phyloP scores from a whole-genome alignment of 768 basidiomycete species.

The Vishniacozyma victoriae region DNA sequence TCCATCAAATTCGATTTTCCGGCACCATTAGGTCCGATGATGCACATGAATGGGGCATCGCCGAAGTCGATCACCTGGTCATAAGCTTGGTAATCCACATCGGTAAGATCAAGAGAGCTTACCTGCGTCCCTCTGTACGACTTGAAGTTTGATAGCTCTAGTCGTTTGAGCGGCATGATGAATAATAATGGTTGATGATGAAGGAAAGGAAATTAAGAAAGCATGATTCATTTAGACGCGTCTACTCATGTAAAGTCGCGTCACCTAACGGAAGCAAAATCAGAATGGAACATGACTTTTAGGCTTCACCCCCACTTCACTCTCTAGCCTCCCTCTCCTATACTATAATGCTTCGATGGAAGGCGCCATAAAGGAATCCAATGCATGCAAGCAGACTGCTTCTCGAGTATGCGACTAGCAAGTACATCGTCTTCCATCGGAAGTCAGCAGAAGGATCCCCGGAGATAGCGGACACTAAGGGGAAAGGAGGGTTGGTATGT shows the following conservation, averaged over 20 bases:
- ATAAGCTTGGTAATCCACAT: slow-evolving; percentile 9
- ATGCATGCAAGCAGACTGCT: too few relatives aligned
- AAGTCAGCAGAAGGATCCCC: too few relatives aligned
- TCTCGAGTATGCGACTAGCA: too few relatives aligned
- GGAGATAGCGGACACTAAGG: too few relatives aligned
- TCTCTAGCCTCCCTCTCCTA: too few relatives aligned
- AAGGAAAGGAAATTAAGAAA: not conserved
- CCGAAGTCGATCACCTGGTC: slow-evolving; percentile 58
- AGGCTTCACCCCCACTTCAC: too few relatives aligned
- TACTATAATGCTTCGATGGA: too few relatives aligned
- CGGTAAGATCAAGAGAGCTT: slow-evolving; percentile 23
- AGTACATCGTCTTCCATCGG: too few relatives aligned
- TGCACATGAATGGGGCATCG: slow-evolving; percentile 69
- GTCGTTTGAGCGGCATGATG: slow-evolving; percentile 44
- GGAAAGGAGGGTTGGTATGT: too few relatives aligned
- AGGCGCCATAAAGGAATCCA: too few relatives aligned
- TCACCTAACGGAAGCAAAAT: not conserved
- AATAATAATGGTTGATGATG: not conserved
- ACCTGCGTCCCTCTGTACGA: slow-evolving; percentile 65
- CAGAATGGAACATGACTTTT: not conserved
- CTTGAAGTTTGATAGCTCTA: slow-evolving; percentile 95
- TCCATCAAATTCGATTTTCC: slow-evolving; percentile 99
- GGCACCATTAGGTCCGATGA: slow-evolving; percentile 98
- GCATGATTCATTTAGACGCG: not conserved
- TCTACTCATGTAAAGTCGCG: too few relatives aligned